Percentiles rank a stretch among this genome's conserved stretches.
Conservation (phyloP, 805 yeast genomes). For the Nakazawaea ernobii region DNA sequence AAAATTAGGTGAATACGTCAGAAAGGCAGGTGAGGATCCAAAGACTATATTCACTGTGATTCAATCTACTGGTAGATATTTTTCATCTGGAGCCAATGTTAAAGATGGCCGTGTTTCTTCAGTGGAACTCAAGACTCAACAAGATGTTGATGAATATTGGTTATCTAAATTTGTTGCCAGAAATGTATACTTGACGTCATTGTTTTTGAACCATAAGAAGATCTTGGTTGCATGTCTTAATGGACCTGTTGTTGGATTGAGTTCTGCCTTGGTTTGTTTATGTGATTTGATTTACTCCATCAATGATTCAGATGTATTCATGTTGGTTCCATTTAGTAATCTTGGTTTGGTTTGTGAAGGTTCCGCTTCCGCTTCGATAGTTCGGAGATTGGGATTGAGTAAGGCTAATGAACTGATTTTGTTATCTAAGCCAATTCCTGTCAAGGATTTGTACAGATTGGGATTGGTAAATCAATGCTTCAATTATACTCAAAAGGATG, state of each 20-base stretch:
- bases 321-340: slow-evolving; percentile 74
- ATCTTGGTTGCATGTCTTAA: slow-evolving; percentile 68
- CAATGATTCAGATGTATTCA: slow-evolving; percentile 47
- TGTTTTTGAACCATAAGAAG: slow-evolving; percentile 66
- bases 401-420: slow-evolving; percentile 69
- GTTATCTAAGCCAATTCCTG: slow-evolving; percentile 58
- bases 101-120: slow-evolving; percentile 22
- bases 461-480: slow-evolving; percentile 63
- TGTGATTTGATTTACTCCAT: slow-evolving; percentile 73
- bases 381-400: slow-evolving; percentile 66
- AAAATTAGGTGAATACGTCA: slow-evolving; percentile 50
- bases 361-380: slow-evolving; percentile 61
- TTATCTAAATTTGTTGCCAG: slow-evolving; percentile 57
- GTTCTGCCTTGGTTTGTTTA: slow-evolving; percentile 67
- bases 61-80: slow-evolving; percentile 67
- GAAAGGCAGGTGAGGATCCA: slow-evolving; percentile 57
- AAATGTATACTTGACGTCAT: slow-evolving; percentile 62
- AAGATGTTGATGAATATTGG: slow-evolving; percentile 31
- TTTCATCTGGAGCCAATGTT: slow-evolving; percentile 83
- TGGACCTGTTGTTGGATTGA: slow-evolving; percentile 83
- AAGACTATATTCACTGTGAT: slow-evolving; percentile 60
- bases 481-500: slow-evolving; percentile 21
- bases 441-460: slow-evolving; percentile 45
- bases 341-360: slow-evolving; percentile 85
- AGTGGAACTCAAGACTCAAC: slow-evolving; percentile 8